These are phyloP conservation scores for Apiospora phragmitis DNA, from an alignment of 2,329 filamentous ascomycete genomes.

Conservation along the genomic window DNA sequence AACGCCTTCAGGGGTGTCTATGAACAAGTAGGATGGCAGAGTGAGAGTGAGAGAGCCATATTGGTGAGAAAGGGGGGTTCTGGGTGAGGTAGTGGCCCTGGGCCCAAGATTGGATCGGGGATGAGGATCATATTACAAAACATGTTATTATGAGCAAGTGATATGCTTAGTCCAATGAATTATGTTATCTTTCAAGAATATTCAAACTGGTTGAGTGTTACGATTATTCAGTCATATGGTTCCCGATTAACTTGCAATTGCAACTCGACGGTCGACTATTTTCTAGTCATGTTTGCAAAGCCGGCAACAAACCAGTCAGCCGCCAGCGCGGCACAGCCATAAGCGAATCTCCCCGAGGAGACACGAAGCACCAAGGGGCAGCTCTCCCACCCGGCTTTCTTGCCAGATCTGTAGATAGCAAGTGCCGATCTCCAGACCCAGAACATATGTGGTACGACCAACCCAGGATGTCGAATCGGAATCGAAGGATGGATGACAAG, in stretches of 20 bases:
- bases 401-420: neutral
- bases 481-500: neutral
- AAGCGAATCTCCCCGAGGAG: neutral
- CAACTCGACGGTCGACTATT: neutral
- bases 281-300: too few species aligned
- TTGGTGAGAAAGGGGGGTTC: neutral
- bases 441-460: too few species aligned
- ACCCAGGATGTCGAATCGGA: neutral
- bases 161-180: neutral
- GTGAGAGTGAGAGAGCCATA: too few species aligned
- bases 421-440: neutral
- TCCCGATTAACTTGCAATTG: neutral
- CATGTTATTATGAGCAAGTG: neutral
- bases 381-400: neutral
- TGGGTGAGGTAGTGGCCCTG: neutral
- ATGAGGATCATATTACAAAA: neutral
- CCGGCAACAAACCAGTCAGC: neutral
- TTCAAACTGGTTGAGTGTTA: neutral
- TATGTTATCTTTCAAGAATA: neutral
- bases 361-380: neutral
- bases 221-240: neutral
- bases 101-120: neutral
- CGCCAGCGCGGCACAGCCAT: neutral
- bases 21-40: neutral
- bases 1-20: neutral